A percentile compares a stretch with the other conserved stretches of the same genome.
Conservation (phyloP, 768 basidiomycete genomes). For the Mycena olivaceomarginata region DNA sequence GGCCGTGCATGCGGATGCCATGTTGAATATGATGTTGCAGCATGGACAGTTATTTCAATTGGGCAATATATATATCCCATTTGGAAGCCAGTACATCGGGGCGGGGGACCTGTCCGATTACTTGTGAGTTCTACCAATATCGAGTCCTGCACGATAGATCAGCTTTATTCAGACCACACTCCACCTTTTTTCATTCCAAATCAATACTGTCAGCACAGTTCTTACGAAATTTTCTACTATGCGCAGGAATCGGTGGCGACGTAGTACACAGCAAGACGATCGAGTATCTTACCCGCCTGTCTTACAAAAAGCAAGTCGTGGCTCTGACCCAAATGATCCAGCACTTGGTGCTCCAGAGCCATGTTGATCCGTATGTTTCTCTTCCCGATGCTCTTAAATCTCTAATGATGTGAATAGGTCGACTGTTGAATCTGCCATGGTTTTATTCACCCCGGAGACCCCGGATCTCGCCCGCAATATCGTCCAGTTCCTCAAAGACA, state of each 20-base stretch:
- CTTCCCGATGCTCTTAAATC: not conserved
- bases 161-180: not conserved
- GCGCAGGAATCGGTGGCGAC: constrained; percentile 4
- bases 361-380: not conserved
- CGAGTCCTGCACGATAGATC: not conserved
- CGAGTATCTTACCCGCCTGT: not conserved
- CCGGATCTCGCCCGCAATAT: not conserved
- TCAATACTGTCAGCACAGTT: not conserved
- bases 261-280: not conserved
- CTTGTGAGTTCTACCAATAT: not conserved
- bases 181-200: not conserved
- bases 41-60: not conserved
- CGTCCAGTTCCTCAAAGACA: not conserved
- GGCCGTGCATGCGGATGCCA: not conserved
- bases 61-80: too few species aligned
- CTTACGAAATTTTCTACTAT: not conserved
- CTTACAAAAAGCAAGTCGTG: not conserved
- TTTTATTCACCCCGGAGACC: not conserved
- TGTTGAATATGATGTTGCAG: not conserved
- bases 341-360: not conserved
- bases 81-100: not conserved
- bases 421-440: too few species aligned
- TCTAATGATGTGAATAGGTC: not conserved
- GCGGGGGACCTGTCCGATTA: not conserved
- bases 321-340: not conserved